Evolutionary conservation across 2,329 filamentous ascomycete species (phyloP).

Genomic region (Bipolaris zeicola): DNA sequence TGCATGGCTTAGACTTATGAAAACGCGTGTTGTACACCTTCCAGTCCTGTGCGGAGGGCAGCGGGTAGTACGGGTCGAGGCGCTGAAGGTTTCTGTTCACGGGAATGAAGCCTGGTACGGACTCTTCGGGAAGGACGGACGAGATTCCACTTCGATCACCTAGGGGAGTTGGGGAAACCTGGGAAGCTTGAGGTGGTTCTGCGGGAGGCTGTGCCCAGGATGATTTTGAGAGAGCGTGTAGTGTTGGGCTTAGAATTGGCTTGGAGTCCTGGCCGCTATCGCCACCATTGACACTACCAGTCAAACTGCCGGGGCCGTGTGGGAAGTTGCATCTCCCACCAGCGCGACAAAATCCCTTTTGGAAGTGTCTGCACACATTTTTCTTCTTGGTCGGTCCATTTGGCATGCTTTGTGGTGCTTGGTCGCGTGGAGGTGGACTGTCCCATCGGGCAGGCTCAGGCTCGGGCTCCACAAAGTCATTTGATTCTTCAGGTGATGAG

Average conservation of each 20-base stretch:
- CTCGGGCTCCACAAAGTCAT: slow-evolving; percentile 12
- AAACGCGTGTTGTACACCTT: slow-evolving; percentile 47
- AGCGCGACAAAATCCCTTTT: slow-evolving; percentile 33
- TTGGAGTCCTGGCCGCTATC: neutral
- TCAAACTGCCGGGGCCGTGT: slow-evolving; percentile 14
- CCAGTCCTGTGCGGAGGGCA: slow-evolving; percentile 47
- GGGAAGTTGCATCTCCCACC: slow-evolving; percentile 31
- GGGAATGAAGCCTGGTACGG: slow-evolving; percentile 45
- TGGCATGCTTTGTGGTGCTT: neutral
- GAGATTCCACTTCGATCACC: slow-evolving; percentile 22
- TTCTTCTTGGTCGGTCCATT: neutral
- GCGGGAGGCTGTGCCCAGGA: neutral
- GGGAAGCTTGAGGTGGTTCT: neutral
- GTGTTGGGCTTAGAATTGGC: neutral
- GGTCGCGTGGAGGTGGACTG: slow-evolving; percentile 1
- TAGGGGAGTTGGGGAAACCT: neutral
- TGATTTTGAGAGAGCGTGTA: neutral
- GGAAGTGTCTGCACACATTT: slow-evolving; percentile 29
- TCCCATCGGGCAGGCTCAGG: slow-evolving; percentile 10
- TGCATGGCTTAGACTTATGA: slow-evolving; percentile 54
- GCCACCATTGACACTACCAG: neutral
- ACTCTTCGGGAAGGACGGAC: slow-evolving; percentile 19
- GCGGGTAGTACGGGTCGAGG: slow-evolving; percentile 52
- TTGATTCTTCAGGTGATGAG: slow-evolving; percentile 4
- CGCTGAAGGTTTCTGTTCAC: slow-evolving; percentile 56